These are phyloP conservation scores for Scalesia atractyloides DNA, from an alignment of 129 eudicot species.

Conservation along the genomic window DNA sequence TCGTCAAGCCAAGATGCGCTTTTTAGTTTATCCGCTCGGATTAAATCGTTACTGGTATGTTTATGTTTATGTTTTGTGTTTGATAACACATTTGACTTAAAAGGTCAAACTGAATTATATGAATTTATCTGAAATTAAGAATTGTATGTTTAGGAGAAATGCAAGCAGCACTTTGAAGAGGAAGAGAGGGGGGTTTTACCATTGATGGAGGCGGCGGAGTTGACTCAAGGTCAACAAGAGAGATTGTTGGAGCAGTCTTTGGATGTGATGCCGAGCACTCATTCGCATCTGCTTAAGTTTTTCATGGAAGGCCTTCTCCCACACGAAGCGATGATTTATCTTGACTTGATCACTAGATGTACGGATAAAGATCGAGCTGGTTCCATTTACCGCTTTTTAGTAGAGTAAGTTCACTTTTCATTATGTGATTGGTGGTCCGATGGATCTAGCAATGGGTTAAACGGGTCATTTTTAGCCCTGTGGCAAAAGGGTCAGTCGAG, in stretches of 20 bases:
- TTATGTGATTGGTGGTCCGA: not conserved
- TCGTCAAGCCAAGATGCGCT: constrained; percentile 68
- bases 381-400: constrained; percentile 60
- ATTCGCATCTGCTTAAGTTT: constrained; percentile 74
- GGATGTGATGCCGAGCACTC: constrained; percentile 81
- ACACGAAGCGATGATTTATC: constrained; percentile 76
- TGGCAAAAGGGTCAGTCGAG: not conserved
- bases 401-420: constrained; percentile 42
- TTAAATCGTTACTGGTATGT: constrained; percentile 66
- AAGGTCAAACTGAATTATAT: not conserved
- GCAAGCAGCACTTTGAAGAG: constrained; percentile 79
- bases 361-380: constrained; percentile 53
- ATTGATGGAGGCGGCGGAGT: constrained; percentile 80
- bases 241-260: constrained; percentile 60
- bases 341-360: constrained; percentile 56
- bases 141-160: constrained; percentile 51
- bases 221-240: constrained; percentile 56
- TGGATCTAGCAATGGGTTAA: not conserved
- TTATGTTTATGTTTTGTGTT: not conserved
- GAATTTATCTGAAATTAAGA: not conserved
- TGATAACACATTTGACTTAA: not conserved
- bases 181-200: constrained; percentile 78
- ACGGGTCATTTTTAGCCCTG: not conserved
- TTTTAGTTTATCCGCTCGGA: constrained; percentile 48
- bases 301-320: constrained; percentile 91